Evolutionary conservation across 139 green algal species (phyloP).

Genomic region (Pedinophyceae sp.): DNA sequence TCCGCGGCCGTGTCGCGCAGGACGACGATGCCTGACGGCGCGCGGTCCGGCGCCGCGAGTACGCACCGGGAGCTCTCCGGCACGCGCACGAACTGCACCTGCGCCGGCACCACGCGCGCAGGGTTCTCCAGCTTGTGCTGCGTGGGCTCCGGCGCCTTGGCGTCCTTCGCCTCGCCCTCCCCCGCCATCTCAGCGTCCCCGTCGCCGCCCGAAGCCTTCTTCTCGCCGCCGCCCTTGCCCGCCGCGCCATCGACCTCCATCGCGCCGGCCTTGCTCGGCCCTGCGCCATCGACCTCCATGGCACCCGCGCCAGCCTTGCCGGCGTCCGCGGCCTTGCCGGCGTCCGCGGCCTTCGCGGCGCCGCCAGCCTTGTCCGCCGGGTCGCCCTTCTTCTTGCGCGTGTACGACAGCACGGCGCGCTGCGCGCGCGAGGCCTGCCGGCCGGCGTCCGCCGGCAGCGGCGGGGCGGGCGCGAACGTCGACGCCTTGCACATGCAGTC

Average conservation of each 20-base stretch:
- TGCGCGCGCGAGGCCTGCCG: conserved; percentile 61
- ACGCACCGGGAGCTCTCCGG: conserved; percentile 19
- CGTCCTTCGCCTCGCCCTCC: conserved; percentile 3
- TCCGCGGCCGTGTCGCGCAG: conserved; percentile 16
- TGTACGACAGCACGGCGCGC: conserved; percentile 91
- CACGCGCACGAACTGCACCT: conserved; percentile 47
- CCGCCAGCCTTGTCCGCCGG: conserved; percentile 66
- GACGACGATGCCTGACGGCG: conserved; percentile 28
- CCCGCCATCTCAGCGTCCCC: conserved; percentile 26
- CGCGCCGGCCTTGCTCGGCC: background rate
- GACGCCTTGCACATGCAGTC: conserved; percentile 14
- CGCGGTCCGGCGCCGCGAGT: conserved; percentile 6
- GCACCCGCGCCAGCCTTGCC: background rate
- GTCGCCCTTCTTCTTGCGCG: conserved; percentile 38
- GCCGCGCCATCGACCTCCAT: conserved; percentile 7
- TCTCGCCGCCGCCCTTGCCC: conserved; percentile 6
- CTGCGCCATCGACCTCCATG: background rate
- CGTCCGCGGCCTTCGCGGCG: too few relatives aligned
- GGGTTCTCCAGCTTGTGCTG: conserved; percentile 65
- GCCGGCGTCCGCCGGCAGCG: conserved; percentile 33
- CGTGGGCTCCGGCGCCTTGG: conserved; percentile 45
- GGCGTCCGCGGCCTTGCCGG: conserved; percentile 1
- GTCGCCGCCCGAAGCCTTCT: conserved; percentile 6
- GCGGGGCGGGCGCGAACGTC: conserved; percentile 40
- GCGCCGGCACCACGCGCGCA: conserved; percentile 57